These are phyloP conservation scores for Fusarium palustre DNA, from an alignment of 2,329 filamentous ascomycete genomes.

Conservation along the genomic window DNA sequence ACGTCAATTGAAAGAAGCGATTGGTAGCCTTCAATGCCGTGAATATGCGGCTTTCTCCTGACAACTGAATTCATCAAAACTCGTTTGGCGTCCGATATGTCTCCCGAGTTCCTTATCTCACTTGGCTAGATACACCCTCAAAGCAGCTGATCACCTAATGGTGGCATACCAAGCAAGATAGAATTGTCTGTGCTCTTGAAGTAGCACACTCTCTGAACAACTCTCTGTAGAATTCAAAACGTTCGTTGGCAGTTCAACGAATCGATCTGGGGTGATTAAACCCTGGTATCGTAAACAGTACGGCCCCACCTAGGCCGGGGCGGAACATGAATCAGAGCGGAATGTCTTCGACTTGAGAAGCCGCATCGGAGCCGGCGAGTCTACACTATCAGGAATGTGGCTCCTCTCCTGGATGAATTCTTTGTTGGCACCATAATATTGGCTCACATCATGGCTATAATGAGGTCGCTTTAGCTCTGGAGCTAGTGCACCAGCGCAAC, in stretches of 20 bases:
- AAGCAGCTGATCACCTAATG: constrained; percentile 13
- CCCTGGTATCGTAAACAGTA: constrained; percentile 4
- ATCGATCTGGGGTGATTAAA: not conserved
- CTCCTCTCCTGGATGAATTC: constrained; percentile 16
- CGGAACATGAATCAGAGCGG: constrained; percentile 20
- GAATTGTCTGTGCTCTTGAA: not conserved
- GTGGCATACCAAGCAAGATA: not conserved
- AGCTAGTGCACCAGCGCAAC: constrained; percentile 30
- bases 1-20: constrained; percentile 31
- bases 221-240: no score
- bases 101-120: constrained; percentile 13
- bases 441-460: constrained; percentile 26
- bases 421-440: constrained; percentile 31
- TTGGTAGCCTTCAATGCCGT: constrained; percentile 30
- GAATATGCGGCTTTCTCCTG: constrained; percentile 32
- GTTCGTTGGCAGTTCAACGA: not conserved
- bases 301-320: constrained; percentile 35
- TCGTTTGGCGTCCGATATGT: not conserved
- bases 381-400: constrained; percentile 18
- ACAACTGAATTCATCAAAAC: constrained; percentile 24
- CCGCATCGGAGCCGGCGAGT: constrained; percentile 16
- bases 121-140: not conserved
- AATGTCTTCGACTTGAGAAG: constrained; percentile 6
- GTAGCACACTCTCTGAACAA: not conserved
- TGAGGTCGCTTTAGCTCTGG: constrained; percentile 33